These are phyloP conservation scores for Blastomyces gilchristii DNA, from an alignment of 2,329 filamentous ascomycete species.

Conservation along the genomic window DNA sequence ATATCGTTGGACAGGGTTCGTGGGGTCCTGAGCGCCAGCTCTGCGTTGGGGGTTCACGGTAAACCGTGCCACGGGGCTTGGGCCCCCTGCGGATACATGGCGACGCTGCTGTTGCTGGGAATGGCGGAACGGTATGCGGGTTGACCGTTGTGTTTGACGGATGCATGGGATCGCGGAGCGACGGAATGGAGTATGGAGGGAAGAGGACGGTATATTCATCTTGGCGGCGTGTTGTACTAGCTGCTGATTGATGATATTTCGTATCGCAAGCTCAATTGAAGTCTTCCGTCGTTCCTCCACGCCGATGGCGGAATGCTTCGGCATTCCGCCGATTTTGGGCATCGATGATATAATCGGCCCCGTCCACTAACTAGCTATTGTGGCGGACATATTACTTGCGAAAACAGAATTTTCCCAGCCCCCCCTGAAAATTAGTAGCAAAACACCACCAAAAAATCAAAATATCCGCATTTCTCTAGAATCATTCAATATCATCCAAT, in stretches of 20 bases:
- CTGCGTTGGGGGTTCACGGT: constrained; percentile 1
- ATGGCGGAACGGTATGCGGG: not conserved
- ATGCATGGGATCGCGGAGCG: constrained; percentile 14
- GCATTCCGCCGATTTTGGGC: too few species aligned
- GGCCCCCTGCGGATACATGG: not conserved
- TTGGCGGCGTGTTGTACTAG: not conserved
- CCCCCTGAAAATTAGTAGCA: too few species aligned
- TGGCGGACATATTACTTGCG: too few species aligned
- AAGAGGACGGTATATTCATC: constrained; percentile 9
- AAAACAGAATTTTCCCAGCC: too few species aligned
- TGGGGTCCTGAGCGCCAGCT: constrained; percentile 15
- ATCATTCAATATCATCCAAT: too few species aligned
- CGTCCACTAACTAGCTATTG: too few species aligned
- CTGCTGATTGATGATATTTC: not conserved
- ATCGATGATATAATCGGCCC: too few species aligned
- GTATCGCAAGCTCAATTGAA: not conserved
- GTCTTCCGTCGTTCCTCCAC: not conserved
- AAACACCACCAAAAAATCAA: too few species aligned
- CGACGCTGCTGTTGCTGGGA: constrained; percentile 10
- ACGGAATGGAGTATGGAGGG: constrained; percentile 12
- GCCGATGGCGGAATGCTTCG: not conserved
- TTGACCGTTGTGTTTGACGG: constrained; percentile 4
- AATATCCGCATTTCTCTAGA: too few species aligned
- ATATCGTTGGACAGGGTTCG: constrained; percentile 21
- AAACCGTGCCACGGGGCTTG: not conserved